Conservation (phyloP, 2,329 filamentous ascomycete genomes). For the Trichoderma gracile region DNA sequence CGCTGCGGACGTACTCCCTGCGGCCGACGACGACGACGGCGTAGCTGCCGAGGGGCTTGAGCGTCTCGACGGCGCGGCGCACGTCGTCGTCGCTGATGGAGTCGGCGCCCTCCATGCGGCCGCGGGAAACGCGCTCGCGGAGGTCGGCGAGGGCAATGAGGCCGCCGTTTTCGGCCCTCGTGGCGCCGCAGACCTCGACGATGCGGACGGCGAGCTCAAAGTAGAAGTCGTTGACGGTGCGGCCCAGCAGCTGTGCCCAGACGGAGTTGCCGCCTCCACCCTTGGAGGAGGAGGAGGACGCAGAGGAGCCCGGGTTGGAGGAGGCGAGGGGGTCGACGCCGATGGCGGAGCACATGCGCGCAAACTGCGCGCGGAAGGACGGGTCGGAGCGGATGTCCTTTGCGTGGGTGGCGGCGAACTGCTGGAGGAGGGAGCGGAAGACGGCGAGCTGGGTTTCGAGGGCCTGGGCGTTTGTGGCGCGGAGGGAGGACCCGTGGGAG, state of each 20-base stretch:
- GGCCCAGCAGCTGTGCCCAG: slow-evolving; percentile 90
- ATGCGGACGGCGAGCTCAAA: slow-evolving; percentile 96
- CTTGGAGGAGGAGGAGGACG: slow-evolving; percentile 29
- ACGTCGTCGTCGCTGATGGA: slow-evolving; percentile 92
- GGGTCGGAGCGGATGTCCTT: slow-evolving; percentile 96
- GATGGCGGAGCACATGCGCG: slow-evolving; percentile 96
- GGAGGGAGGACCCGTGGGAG: slow-evolving; percentile 83
- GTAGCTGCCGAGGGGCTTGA: slow-evolving; percentile 86
- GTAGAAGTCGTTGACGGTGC: slow-evolving; percentile 96
- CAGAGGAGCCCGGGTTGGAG: no score
- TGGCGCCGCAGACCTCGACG: slow-evolving; percentile 87
- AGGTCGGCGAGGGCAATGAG: slow-evolving; percentile 84
- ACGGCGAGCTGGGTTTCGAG: slow-evolving; percentile 92
- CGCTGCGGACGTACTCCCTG: slow-evolving; percentile 83
- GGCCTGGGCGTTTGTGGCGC: slow-evolving; percentile 78
- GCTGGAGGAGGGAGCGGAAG: slow-evolving; percentile 92
- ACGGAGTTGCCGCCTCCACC: slow-evolving; percentile 60
- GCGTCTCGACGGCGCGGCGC: slow-evolving; percentile 79
- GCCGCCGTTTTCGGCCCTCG: slow-evolving; percentile 86
- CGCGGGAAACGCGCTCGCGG: slow-evolving; percentile 70
- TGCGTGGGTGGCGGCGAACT: slow-evolving; percentile 91
- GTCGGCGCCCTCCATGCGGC: slow-evolving; percentile 72
- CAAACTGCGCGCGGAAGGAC: slow-evolving; percentile 92
- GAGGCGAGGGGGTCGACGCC: slow-evolving; percentile 87
- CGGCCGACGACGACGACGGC: slow-evolving; percentile 80